phyloP scores from a whole-genome alignment of 371 early-diverging fungal genomes.

The Conidiobolus incongruus region DNA sequence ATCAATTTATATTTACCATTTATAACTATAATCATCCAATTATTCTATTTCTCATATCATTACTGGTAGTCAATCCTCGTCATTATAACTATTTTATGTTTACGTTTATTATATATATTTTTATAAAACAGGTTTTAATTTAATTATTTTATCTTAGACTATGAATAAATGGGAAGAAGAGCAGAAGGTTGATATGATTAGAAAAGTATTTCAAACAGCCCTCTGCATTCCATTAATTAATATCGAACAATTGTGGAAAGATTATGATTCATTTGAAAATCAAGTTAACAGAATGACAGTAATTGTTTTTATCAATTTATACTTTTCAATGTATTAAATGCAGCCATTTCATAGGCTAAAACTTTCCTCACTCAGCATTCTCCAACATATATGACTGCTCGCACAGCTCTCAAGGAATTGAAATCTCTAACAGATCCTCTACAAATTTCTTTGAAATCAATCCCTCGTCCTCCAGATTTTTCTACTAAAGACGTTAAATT shows the following conservation, averaged over 20 bases:
- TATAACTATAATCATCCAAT: too few species aligned
- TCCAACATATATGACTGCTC: slow-evolving; percentile 78
- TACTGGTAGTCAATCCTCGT: too few species aligned
- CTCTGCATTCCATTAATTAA: slow-evolving; percentile 62
- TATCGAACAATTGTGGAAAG: slow-evolving; percentile 68
- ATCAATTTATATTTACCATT: too few species aligned
- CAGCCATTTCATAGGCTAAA: slow-evolving; percentile 32
- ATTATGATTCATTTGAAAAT: slow-evolving; percentile 86
- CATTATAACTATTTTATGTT: too few species aligned
- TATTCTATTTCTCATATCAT: too few species aligned
- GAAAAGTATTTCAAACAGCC: slow-evolving; percentile 66
- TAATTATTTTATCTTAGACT: slow-evolving; percentile 15
- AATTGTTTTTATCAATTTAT: slow-evolving; percentile 4
- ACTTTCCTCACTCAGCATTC: slow-evolving; percentile 64
- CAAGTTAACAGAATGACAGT: slow-evolving; percentile 57
- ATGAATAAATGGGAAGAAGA: slow-evolving; percentile 71
- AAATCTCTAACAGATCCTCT: slow-evolving; percentile 32
- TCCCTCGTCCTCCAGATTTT: slow-evolving; percentile 67
- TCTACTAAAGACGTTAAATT: slow-evolving; percentile 40
- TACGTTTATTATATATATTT: slow-evolving; percentile 1
- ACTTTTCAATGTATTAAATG: background rate
- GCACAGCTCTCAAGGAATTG: slow-evolving; percentile 63
- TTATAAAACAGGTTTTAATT: background rate
- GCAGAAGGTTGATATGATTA: slow-evolving; percentile 64
- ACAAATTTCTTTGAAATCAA: slow-evolving; percentile 26